phyloP scores from a whole-genome alignment of 192 early-diverging fungal genomes.

The Coemansia sp. region DNA sequence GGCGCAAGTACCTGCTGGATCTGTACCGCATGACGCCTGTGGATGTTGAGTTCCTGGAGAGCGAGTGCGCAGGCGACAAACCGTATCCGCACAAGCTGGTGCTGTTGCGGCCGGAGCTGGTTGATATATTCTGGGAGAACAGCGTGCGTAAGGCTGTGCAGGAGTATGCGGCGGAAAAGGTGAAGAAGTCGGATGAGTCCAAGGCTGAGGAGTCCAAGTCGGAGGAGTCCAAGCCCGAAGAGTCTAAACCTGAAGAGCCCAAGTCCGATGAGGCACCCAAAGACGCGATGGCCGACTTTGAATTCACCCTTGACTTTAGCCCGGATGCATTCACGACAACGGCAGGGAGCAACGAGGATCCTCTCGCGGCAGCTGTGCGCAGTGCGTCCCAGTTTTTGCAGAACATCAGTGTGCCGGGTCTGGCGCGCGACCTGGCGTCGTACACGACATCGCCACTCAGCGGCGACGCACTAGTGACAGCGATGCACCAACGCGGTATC shows the following conservation, averaged over 20 bases:
- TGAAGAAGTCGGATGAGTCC: slow-evolving; percentile 20
- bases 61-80: slow-evolving; percentile 58
- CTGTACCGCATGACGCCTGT: slow-evolving; percentile 88
- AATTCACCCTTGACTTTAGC: slow-evolving; percentile 59
- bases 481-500: slow-evolving; percentile 92
- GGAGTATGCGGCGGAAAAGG: slow-evolving; percentile 44
- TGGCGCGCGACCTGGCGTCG: slow-evolving; percentile 62
- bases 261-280: not conserved
- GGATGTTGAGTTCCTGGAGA: slow-evolving; percentile 86
- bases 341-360: slow-evolving; percentile 19
- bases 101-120: slow-evolving; percentile 83
- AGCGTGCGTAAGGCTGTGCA: slow-evolving; percentile 65
- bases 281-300: slow-evolving; percentile 44
- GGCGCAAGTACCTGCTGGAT: slow-evolving; percentile 89
- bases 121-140: slow-evolving; percentile 82
- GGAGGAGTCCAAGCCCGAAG: slow-evolving; percentile 1
- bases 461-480: slow-evolving; percentile 70
- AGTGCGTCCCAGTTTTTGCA: slow-evolving; percentile 76
- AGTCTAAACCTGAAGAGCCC: slow-evolving; percentile 2
- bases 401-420: slow-evolving; percentile 62
- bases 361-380: slow-evolving; percentile 67
- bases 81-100: slow-evolving; percentile 84
- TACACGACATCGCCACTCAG: slow-evolving; percentile 74
- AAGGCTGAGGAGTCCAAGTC: not conserved
- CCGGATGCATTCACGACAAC: slow-evolving; percentile 64